Evolutionary conservation across 106 monocot genomes (phyloP), one percentile per base, ranked within the genome.

Genomic region (Allium sativum): DNA sequence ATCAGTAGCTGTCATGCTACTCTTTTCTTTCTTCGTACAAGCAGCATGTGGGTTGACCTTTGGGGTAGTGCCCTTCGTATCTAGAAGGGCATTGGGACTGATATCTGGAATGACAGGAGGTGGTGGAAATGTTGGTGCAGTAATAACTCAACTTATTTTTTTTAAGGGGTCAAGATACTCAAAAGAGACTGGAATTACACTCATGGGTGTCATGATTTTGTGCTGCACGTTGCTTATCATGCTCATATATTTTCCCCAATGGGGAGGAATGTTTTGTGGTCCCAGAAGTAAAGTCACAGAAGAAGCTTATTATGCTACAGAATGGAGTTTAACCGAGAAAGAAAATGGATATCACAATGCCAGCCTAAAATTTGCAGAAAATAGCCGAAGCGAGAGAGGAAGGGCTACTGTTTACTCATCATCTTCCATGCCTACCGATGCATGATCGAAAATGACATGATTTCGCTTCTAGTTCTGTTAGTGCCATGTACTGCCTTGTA

Each of bases 1-100:
- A 4, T 75, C 81, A 8, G 21, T 89, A 17, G 40, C 66, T 10
- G 84, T 80, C 40, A 81, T 89, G 84, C 11, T 81, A 0, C 14
- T 65, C 17, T 81, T 84, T 69, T 81, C 89, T 0, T 14, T 81
- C 45, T 89, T 84, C 64, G 78, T 76, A 17, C 89, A 84, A 68
- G 89, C 84, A 5, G 89, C 89, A 10, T 76, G 75, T n/a, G 89
- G 89, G 1, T 14, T n/a, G n/a, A n/a, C 47, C 47, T 8, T 47
- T 47, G 47, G 47, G 47, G 47, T 47, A 47, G 47, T 47, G 47
- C 8, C 47, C 47, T 12, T 47, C 12, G 12, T 47, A 8, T 47
- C 9, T 47, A 54, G 65, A 81, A 21, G 59, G 12, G 20, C n/a
- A 15, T 0, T 60, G n/a, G 42, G 59, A 10, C 7, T 60, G 15